Evolutionary conservation across 129 eudicot genomes (phyloP), one percentile per base, ranked within the genome.

Genomic region (Lactuca saligna): DNA sequence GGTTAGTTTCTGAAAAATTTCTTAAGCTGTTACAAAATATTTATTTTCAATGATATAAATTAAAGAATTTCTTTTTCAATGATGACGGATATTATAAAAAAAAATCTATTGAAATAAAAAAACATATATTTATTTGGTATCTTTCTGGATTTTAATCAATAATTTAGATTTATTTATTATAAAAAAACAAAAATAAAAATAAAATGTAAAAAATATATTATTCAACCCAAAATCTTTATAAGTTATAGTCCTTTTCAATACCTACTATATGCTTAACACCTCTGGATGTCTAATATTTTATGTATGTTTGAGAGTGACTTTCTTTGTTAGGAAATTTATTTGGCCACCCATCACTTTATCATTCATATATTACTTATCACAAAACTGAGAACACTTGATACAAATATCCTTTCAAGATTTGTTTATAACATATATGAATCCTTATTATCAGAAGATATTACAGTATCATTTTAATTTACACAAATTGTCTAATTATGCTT

Each of bases 201-300:
- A 41, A 15, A 13, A 51, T 7, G 37, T 7, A 34, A 6, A 60
- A 50, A 32, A 50, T 10, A 17, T 60, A 60, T 29, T 12, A 17
- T 14, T 34, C 4, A 60, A 15, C n/a, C 37, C 4, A 60, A 33
- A 14, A 29, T 61, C 16, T 9, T 71, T 71, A 61, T 29, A 74
- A 33, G 44, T 55, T 73, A 64, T 65, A 73, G 65, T 74, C 73
- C 79, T 66, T 75, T 66, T 75, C 79, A 11, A 57, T 75, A 75
- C 68, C 79, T 58, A 75, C 67, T 66, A n/a, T 66, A 33, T 58
- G 69, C 54, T 72, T 49, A 49, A 17, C 54, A 49, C 54, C 54
- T 49, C 54, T 11, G 44, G 3, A 50, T 51, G 35, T 50, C 32
- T 55, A 42, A 17, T 7, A 9, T n/a, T 54, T 48, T 75, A 58